Conservation (phyloP, 2,329 filamentous ascomycete species). For the Colletotrichum sansevieriae region DNA sequence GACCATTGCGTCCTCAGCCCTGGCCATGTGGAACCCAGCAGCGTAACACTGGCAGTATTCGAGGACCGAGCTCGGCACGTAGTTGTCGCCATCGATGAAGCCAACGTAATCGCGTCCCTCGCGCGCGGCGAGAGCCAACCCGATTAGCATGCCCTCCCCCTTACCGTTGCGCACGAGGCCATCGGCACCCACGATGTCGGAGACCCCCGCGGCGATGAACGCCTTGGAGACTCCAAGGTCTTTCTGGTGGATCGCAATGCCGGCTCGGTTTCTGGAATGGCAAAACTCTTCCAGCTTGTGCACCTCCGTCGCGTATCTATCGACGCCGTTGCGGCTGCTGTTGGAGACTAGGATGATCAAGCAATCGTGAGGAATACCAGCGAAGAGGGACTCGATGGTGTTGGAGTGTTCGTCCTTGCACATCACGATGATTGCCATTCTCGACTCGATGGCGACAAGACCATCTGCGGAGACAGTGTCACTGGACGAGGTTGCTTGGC, state of each 20-base stretch:
- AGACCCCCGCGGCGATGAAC: background rate
- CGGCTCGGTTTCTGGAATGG: background rate
- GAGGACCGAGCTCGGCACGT: conserved; percentile 22
- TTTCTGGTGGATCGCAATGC: conserved; percentile 32
- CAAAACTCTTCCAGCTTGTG: background rate
- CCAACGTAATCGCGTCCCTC: conserved; percentile 24
- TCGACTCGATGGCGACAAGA: background rate
- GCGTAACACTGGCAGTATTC: conserved; percentile 30
- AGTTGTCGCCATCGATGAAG: conserved; percentile 31
- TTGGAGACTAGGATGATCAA: conserved; percentile 29
- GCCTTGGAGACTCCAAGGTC: conserved; percentile 5
- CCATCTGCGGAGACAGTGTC: conserved; percentile 3
- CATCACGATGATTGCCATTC: conserved; percentile 27
- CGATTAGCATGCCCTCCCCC: conserved; percentile 26
- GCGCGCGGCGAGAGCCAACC: conserved; percentile 17
- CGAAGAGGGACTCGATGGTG: conserved; percentile 23
- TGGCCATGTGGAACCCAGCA: background rate
- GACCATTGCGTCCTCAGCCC: conserved; percentile 16
- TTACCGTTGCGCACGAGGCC: conserved; percentile 18
- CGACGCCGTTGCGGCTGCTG: background rate
- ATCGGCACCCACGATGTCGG: background rate
- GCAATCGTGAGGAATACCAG: conserved; percentile 28
- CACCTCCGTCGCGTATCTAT: conserved; percentile 17
- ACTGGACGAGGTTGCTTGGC: background rate
- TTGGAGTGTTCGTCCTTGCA: conserved; percentile 30